These are phyloP conservation scores for Citrullus colocynthis DNA, from an alignment of 306 rosid genomes.

Conservation along the genomic window DNA sequence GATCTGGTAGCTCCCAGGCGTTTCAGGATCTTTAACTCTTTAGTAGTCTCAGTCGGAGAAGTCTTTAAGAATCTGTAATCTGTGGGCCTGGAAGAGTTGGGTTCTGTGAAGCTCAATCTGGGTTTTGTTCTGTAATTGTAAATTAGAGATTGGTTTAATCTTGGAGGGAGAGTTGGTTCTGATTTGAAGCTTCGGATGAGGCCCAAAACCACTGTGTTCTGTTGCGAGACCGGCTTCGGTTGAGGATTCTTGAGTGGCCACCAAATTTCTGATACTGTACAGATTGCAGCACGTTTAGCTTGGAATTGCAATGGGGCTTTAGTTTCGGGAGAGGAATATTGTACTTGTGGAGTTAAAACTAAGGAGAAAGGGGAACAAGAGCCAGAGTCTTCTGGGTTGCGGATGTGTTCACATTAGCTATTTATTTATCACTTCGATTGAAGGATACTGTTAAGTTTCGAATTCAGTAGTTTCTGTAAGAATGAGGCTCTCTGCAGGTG, in stretches of 20 bases:
- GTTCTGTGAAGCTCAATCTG: constrained; percentile 2
- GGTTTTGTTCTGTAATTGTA: not conserved
- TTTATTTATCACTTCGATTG: not conserved
- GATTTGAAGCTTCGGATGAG: constrained; percentile 48
- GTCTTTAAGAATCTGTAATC: not conserved
- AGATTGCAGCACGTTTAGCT: constrained; percentile 3
- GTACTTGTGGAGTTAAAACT: constrained; percentile 4
- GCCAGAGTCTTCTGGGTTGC: constrained; percentile 19
- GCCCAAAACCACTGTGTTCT: constrained; percentile 39
- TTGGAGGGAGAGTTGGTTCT: constrained; percentile 35
- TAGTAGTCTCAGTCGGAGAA: not conserved
- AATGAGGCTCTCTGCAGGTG: constrained; percentile 89
- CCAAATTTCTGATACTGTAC: constrained; percentile 12
- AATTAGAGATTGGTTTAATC: not conserved
- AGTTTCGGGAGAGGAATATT: not conserved
- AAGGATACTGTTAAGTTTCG: not conserved
- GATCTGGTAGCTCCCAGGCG: constrained; percentile 38
- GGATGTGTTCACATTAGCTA: constrained; percentile 6
- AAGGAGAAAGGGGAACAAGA: not conserved
- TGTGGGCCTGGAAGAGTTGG: not conserved
- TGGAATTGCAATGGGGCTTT: constrained; percentile 21
- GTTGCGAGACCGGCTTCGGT: constrained; percentile 61
- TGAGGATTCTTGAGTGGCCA: constrained; percentile 30
- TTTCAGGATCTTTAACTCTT: constrained; percentile 7
- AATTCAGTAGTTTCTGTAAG: constrained; percentile 14